phyloP scores from a whole-genome alignment of 129 eudicot genomes.

The Artemisia annua region DNA sequence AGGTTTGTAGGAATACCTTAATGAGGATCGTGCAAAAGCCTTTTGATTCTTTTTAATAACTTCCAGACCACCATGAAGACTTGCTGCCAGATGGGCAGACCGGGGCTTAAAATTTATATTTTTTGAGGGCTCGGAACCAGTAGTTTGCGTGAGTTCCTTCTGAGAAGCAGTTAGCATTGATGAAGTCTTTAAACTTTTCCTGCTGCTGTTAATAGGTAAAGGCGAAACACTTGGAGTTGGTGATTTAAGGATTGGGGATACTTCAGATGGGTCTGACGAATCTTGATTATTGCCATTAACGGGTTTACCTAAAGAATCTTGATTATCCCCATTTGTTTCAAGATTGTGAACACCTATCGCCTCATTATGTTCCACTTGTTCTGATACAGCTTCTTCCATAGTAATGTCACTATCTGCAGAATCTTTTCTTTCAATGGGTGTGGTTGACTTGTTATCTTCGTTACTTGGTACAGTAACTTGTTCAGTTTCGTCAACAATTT shows the following conservation, averaged over 20 bases:
- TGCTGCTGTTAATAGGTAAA: slow-evolving; percentile 45
- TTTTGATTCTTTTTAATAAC: slow-evolving; percentile 53
- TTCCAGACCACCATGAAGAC: slow-evolving; percentile 86
- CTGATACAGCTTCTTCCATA: too few species aligned
- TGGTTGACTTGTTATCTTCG: too few species aligned
- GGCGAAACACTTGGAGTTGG: slow-evolving; percentile 88
- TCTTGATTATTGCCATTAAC: slow-evolving; percentile 19
- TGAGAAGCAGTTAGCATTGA: slow-evolving; percentile 63
- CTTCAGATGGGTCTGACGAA: slow-evolving; percentile 44
- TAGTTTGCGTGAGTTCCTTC: slow-evolving; percentile 35
- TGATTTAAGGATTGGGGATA: slow-evolving; percentile 60
- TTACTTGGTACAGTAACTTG: too few species aligned
- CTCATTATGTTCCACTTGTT: too few species aligned
- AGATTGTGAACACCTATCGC: too few species aligned
- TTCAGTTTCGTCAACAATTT: too few species aligned
- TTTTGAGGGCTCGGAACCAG: slow-evolving; percentile 37
- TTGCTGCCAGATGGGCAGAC: slow-evolving; percentile 58
- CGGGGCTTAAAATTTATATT: slow-evolving; percentile 20
- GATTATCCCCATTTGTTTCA: too few species aligned
- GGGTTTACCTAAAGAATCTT: too few species aligned
- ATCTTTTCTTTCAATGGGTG: too few species aligned
- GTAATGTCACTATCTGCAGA: too few species aligned
- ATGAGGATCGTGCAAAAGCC: slow-evolving; percentile 57
- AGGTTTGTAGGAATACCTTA: slow-evolving; percentile 70
- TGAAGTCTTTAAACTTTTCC: slow-evolving; percentile 74